Base-by-base conservation (phyloP, 1,284 basidiomycete species). In the Sanghuangporus sanghuang region DNA sequence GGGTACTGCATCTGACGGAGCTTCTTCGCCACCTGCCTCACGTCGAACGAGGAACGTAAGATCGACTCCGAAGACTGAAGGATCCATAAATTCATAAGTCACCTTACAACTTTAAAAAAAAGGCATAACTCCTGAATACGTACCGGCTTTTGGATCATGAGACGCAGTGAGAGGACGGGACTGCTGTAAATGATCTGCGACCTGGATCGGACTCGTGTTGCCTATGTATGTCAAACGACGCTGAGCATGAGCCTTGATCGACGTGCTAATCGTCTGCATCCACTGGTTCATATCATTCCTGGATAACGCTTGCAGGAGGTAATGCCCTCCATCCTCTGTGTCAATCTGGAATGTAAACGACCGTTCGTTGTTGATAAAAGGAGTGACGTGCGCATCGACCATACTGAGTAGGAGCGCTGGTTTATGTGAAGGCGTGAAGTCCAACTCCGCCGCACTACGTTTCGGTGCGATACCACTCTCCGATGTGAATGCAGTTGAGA, bases 301-400 rank as follows among this genome's bases (percentile, higher is more conserved):
- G 64, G 81, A 85, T 38, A 84, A 72, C 0, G 90, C 86, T 72
- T 94, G 92, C 16, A 94, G 75, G 32, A 93, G 74, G 68, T 92
- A 92, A 68, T 89, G 85, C 0, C 89, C 90, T 4, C 92, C 92
- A 71, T 94, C 92, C 71, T 94, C 92, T 1, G 92, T 90, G 68
- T 89, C 85, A 46, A 94, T 77, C 70, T 90, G 85, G 78, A 93
- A 91, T 42, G 85, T 86, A 71, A 86, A 93, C 53, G 90, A 90
- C 36, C 92, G 81, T 66, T 90, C 88, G 69, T 87, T 86, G 71
- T 92, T 92, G 73, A 87, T 82, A 68, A 88, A 87, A 64, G 84
- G 82, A 3, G 81, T 78, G 16, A 89, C 85, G 46, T 80, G 81
- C 11, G 89, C 87, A 66, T 89, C 89, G 56, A 85, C 84, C 48